These are phyloP conservation scores for Alternaria sp. DNA, from an alignment of 2,329 filamentous ascomycete genomes.

Conservation along the genomic window DNA sequence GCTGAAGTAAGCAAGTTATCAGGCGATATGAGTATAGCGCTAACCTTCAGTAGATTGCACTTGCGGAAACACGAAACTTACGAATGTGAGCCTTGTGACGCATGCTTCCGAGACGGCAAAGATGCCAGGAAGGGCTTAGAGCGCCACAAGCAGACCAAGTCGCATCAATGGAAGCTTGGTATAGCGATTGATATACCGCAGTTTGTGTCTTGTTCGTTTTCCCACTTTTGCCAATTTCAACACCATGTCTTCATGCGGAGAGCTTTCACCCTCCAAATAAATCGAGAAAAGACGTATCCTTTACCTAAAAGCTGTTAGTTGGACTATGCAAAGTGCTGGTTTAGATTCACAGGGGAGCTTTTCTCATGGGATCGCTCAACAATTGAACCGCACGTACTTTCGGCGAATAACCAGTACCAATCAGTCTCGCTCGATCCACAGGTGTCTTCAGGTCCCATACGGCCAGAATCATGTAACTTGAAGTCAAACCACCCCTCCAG, in stretches of 20 bases:
- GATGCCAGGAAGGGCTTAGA: conserved; percentile 9
- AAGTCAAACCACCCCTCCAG: neutral
- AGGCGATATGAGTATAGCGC: neutral
- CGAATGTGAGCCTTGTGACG: conserved; percentile 7
- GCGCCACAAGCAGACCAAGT: conserved; percentile 5
- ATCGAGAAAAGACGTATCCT: too few relatives aligned
- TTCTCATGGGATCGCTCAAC: too few relatives aligned
- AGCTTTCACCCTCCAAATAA: too few relatives aligned
- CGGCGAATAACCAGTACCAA: too few relatives aligned
- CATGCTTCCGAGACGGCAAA: conserved; percentile 6
- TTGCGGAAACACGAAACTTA: conserved; percentile 8
- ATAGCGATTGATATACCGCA: neutral
- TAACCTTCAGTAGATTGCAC: conserved; percentile 3
- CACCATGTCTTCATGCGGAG: too few relatives aligned
- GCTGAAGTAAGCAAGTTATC: neutral
- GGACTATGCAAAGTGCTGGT: too few relatives aligned
- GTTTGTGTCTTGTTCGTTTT: neutral
- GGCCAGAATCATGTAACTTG: neutral
- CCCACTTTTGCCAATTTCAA: neutral
- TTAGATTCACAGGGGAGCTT: too few relatives aligned
- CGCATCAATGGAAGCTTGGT: conserved; percentile 7
- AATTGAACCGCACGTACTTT: too few relatives aligned
- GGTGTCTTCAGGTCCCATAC: neutral
- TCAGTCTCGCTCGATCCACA: neutral
- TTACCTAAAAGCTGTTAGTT: too few relatives aligned